Base-by-base conservation (phyloP, 148 eudicot genomes). In the Fallopia convolvulus region DNA sequence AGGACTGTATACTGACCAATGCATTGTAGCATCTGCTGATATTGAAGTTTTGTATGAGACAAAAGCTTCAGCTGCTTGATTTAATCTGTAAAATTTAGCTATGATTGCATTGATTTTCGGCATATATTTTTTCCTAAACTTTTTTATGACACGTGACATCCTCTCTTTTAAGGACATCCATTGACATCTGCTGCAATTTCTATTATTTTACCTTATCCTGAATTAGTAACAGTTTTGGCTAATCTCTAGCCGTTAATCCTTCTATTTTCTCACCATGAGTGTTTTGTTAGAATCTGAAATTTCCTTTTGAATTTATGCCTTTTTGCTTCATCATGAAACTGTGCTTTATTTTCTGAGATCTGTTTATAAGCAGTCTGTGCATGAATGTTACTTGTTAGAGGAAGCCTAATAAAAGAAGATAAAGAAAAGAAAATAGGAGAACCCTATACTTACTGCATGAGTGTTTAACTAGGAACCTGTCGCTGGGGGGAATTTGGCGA, bases 401-500 rank as follows among this genome's bases (percentile, higher is more conserved):
- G 72, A 66, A 14, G 18, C 44, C 72, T 2, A 33, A 26, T 30
- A 61, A 61, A 61, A 26, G 36, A 15, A 66, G 42, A 66, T 13
- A 33, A 66, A 21, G 42, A 32, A 66, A 33, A 15, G n/a, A 66
- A 66, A 66, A 13, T 8, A 36, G 72, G 20, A 66, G 39, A 66
- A 36, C 9, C 32, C 15, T 12, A 63, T 63, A 12, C 70, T 63
- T 32, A 63, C 70, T 32, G 17, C 20, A 36, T 56, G 73, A 63
- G 41, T 80, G 70, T 82, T 52, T 66, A 50, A 80, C 79, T 85
- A 95, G 99, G 99, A 79, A 95, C 99, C 78, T 87, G 89, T 80
- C 97, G 92, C 72, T 95, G 99, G 99, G 97, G 97, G 75, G 97
- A 93, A 85, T 95, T 88, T 82, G 97, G 99, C 58, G 94, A 91